phyloP scores from a whole-genome alignment of 306 rosid species.

The Carpinus fangiana region DNA sequence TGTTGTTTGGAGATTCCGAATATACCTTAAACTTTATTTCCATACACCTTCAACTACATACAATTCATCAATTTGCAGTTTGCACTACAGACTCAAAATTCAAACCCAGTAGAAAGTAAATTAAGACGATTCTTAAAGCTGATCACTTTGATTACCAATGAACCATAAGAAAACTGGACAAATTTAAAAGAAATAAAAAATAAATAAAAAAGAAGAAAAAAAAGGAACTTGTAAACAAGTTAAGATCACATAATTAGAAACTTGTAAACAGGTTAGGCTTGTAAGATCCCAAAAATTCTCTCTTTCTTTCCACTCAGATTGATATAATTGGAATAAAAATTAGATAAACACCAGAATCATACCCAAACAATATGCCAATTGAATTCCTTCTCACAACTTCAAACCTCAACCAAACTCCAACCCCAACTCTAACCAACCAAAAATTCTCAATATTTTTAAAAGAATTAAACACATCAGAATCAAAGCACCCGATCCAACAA shows the following conservation, averaged over 20 bases:
- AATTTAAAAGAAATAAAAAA: too few relatives aligned
- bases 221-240: not conserved
- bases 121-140: not conserved
- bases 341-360: slow-evolving; percentile 31
- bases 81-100: not conserved
- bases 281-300: not conserved
- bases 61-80: not conserved
- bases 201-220: too few relatives aligned
- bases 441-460: not conserved
- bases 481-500: slow-evolving; percentile 15
- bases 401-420: slow-evolving; percentile 41
- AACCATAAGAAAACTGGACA: not conserved
- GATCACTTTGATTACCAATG: not conserved
- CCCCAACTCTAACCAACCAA: slow-evolving; percentile 17
- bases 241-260: not conserved
- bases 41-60: not conserved
- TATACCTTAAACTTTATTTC: not conserved
- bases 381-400: slow-evolving; percentile 22
- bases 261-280: not conserved
- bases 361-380: slow-evolving; percentile 28
- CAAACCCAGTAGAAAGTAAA: not conserved
- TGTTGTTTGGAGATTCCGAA: not conserved
- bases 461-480: not conserved
- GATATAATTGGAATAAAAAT: not conserved
- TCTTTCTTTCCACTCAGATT: not conserved